These are phyloP conservation scores for Cairneyella variabilis DNA, from an alignment of 495 filamentous ascomycete genomes.

Conservation along the genomic window DNA sequence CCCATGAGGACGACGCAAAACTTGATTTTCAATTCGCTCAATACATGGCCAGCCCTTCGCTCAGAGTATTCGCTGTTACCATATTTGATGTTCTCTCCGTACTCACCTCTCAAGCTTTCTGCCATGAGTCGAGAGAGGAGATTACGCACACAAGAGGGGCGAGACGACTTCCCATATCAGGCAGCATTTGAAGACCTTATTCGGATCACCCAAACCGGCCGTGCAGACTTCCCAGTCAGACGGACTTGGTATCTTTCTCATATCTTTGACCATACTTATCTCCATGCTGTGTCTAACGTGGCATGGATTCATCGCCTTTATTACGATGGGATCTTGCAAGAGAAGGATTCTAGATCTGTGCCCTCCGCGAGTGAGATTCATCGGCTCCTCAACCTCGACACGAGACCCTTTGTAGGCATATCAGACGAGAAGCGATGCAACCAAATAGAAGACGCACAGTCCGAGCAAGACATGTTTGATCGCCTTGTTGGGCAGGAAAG, in stretches of 20 bases:
- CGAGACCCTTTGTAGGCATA: not conserved
- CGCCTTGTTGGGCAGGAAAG: conserved; percentile 7
- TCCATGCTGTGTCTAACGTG: not conserved
- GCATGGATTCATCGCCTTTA: conserved; percentile 7
- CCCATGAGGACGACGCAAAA: conserved; percentile 12
- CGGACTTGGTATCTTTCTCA: not conserved
- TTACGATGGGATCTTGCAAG: not conserved
- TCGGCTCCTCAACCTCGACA: not conserved
- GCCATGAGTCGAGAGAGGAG: not conserved
- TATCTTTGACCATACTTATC: not conserved
- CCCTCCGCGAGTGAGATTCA: not conserved
- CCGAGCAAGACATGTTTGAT: conserved; percentile 26
- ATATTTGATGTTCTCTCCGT: conserved; percentile 26
- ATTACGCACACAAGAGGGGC: not conserved
- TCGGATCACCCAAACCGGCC: conserved; percentile 11
- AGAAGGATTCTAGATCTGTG: not conserved
- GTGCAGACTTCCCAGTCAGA: not conserved
- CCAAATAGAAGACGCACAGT: conserved; percentile 7
- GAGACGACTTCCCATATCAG: conserved; percentile 22
- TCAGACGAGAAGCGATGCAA: not conserved
- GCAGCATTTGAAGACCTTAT: conserved; percentile 36
- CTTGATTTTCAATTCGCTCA: conserved; percentile 12
- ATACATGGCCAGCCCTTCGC: not conserved
- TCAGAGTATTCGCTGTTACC: conserved; percentile 23
- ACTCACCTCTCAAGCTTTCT: conserved; percentile 31